Evolutionary conservation across 1,284 basidiomycete species (phyloP), one percentile per base, ranked within the genome.

Genomic region (Kalmanozyma brasiliensis): DNA sequence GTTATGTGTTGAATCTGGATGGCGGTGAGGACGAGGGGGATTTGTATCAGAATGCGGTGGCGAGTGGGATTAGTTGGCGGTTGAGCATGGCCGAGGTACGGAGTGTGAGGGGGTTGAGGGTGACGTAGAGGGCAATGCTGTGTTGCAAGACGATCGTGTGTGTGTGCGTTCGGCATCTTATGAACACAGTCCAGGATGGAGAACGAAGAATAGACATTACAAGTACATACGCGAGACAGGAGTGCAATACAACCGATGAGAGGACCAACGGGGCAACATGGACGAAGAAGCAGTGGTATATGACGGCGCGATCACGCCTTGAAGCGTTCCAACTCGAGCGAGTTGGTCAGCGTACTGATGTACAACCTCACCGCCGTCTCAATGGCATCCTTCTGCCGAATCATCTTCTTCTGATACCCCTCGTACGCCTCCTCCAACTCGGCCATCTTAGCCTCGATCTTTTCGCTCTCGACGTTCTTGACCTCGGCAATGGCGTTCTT

Each of bases 1-100:
- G 92, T 9, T 96, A 91, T 5, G 83, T 98, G 34, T 84, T 98
- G 45, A 98, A 96, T 81, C 85, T 97, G 40, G 95, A 98, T 78
- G 86, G 85, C 45, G 92, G 92, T 66, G 92, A 94, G 58, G 94
- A 95, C 79, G 94, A 93, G 19, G 58, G 52, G 9, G 74, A 77
- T 44, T 38, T 73, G 17, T 79, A 78, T 40, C 71, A 76, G 56
- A 60, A 61, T 14, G 76, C 74, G 32, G 48, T 73, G 2, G 33
- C 56, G 0, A 53, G 61, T 6, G 77, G 77, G 10, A 63, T 81
- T 23, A 55, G 58, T 11, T 81, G 79, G 79, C 53, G 75, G 11
- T 52, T 79, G n/a, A 59, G 58, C 11, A 62, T 77, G 46, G 48
- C 47, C 33, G 78, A 79, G 44, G 78, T 79, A 19, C 60, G 67